Evolutionary conservation across 1,284 basidiomycete genomes (phyloP).

Genomic region (Irpex rosettiformis): DNA sequence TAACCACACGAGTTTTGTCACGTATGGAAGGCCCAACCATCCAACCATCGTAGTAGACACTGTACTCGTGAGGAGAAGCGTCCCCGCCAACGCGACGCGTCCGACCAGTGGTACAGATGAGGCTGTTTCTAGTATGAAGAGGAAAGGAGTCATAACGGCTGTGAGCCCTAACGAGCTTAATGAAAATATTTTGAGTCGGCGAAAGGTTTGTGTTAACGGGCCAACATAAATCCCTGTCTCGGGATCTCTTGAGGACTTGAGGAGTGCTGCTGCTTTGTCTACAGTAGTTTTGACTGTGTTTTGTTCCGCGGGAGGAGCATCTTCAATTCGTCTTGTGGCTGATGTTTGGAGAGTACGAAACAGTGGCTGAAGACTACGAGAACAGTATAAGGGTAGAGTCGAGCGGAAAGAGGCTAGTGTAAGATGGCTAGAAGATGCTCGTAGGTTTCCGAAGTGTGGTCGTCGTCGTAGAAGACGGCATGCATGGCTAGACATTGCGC

Average conservation of each 20-base stretch:
- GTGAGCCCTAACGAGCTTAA: constrained; percentile 74
- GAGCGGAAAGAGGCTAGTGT: not conserved
- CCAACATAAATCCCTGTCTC: constrained; percentile 44
- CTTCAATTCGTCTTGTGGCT: constrained; percentile 6
- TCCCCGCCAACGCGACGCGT: constrained; percentile 64
- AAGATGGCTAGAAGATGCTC: not conserved
- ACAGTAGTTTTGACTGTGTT: not conserved
- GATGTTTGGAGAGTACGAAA: constrained; percentile 7
- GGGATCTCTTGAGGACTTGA: not conserved
- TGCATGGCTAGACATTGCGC: not conserved
- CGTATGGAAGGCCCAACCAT: constrained; percentile 63
- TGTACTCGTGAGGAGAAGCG: constrained; percentile 68
- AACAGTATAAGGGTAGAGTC: not conserved
- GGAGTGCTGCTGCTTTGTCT: not conserved
- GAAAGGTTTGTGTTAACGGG: constrained; percentile 70
- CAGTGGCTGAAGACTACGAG: not conserved
- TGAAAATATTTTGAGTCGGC: constrained; percentile 80
- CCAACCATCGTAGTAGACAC: constrained; percentile 73
- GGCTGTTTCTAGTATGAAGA: constrained; percentile 67
- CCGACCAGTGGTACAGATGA: constrained; percentile 70
- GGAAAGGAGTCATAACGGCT: constrained; percentile 69
- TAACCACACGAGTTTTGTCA: constrained; percentile 37
- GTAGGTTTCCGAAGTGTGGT: not conserved
- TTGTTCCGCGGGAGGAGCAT: not conserved
- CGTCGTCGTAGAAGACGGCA: constrained; percentile 3